Conservation (phyloP, 2,329 filamentous ascomycete genomes). For the Colletotrichum theobromicola region DNA sequence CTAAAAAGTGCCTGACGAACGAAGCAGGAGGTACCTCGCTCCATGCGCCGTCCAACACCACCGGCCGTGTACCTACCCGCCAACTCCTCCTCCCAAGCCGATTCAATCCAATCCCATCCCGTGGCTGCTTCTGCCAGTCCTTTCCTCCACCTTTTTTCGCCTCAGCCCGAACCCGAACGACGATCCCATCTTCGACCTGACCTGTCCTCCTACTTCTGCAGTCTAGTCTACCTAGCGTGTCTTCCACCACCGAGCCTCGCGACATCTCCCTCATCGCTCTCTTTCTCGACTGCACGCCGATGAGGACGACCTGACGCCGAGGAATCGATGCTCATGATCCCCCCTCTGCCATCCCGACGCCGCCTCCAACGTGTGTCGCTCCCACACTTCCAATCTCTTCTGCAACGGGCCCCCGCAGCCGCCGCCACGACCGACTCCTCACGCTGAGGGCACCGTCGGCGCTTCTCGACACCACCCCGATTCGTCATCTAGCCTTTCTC, state of each 20-base stretch:
- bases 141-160: conserved; percentile 11
- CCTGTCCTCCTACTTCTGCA: conserved; percentile 14
- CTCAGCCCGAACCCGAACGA: conserved; percentile 16
- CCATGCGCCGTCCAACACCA: neutral
- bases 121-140: neutral
- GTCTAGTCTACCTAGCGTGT: conserved; percentile 2
- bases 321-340: conserved; percentile 3
- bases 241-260: conserved; percentile 8
- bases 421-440: conserved; percentile 11
- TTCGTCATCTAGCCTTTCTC: neutral
- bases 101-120: neutral
- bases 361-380: neutral
- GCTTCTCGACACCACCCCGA: conserved; percentile 13
- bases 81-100: neutral
- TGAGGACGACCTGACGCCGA: neutral
- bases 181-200: conserved; percentile 16
- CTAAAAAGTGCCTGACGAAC: too few relatives aligned
- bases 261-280: neutral
- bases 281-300: neutral
- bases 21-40: neutral
- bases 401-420: conserved; percentile 21
- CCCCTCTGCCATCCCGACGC: neutral
- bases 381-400: conserved; percentile 15
- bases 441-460: conserved; percentile 11
- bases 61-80: neutral